These are phyloP conservation scores for Saccharomycopsis sp. DNA, from an alignment of 805 yeast species.

Conservation along the genomic window DNA sequence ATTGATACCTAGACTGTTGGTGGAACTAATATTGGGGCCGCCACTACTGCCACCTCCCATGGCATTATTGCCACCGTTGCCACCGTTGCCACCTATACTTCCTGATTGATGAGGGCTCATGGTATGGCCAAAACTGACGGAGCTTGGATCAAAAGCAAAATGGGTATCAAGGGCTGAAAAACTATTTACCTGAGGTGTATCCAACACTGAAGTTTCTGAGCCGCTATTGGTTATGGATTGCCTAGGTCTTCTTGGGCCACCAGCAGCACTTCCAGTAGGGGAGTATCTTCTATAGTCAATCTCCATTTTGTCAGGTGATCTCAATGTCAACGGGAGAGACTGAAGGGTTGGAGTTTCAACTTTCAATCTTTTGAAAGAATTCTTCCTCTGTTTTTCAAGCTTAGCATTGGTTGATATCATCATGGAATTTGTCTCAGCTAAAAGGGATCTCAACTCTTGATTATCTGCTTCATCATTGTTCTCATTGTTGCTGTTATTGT, in stretches of 20 bases:
- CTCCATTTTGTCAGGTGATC: conserved; percentile 14
- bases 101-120: too few species aligned
- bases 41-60: too few species aligned
- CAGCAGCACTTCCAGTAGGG: not conserved
- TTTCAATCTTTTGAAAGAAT: conserved; percentile 13
- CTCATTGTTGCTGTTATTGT: not conserved
- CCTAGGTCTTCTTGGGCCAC: not conserved
- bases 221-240: conserved; percentile 5
- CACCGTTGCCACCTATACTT: too few species aligned
- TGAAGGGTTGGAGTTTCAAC: conserved; percentile 12
- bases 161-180: conserved; percentile 1
- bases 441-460: conserved; percentile 16
- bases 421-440: conserved; percentile 17
- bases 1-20: too few species aligned
- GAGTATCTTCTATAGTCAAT: not conserved
- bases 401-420: conserved; percentile 7
- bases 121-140: too few species aligned
- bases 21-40: too few species aligned
- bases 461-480: conserved; percentile 17
- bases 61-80: too few species aligned
- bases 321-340: conserved; percentile 2
- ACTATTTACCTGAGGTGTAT: conserved; percentile 2
- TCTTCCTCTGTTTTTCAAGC: conserved; percentile 10
- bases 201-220: not conserved
- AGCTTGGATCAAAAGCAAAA: conserved; percentile 5